Conservation (phyloP, 2,329 filamentous ascomycete species). For the Fusarium pseudonygamai region DNA sequence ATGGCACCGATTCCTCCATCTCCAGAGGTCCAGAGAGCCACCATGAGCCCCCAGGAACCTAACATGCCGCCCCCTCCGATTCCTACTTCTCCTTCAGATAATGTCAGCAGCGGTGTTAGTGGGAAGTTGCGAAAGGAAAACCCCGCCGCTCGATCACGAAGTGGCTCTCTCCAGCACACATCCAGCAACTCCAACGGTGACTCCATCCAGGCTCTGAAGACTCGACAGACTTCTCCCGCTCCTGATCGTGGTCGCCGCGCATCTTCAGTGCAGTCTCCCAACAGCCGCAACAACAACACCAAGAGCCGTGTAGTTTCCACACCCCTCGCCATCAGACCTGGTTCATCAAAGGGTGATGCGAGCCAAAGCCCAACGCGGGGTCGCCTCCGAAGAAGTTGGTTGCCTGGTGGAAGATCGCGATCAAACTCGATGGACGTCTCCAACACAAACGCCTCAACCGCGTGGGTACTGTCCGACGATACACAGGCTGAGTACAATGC, state of each 20-base stretch:
- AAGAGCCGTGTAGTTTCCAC: conserved; percentile 47
- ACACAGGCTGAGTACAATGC: conserved; percentile 66
- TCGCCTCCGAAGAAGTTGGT: conserved; percentile 63
- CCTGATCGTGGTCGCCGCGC: conserved; percentile 56
- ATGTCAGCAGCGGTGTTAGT: conserved; percentile 26
- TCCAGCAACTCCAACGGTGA: conserved; percentile 14
- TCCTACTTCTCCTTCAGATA: conserved; percentile 29
- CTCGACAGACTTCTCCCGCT: conserved; percentile 46
- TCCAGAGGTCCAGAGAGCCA: conserved; percentile 40
- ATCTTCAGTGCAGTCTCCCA: conserved; percentile 57
- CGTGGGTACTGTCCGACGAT: conserved; percentile 67
- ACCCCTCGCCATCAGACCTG: conserved; percentile 44
- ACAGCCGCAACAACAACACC: conserved; percentile 39
- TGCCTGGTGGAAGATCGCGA: conserved; percentile 61
- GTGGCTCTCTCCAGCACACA: conserved; percentile 46
- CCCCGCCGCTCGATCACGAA: conserved; percentile 44
- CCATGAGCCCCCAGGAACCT: conserved; percentile 38
- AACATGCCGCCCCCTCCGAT: conserved; percentile 18
- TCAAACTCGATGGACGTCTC: conserved; percentile 57
- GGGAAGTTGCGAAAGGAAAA: conserved; percentile 48
- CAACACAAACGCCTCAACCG: conserved; percentile 42
- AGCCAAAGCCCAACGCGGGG: conserved; percentile 58
- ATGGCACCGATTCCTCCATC: conserved; percentile 45
- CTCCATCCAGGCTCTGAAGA: conserved; percentile 37
- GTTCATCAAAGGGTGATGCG: conserved; percentile 43